A percentile compares a stretch with the other conserved stretches of the same genome.
These are phyloP conservation scores for Talaromyces adpressus DNA, from an alignment of 495 filamentous ascomycete genomes.

Conservation along the genomic window DNA sequence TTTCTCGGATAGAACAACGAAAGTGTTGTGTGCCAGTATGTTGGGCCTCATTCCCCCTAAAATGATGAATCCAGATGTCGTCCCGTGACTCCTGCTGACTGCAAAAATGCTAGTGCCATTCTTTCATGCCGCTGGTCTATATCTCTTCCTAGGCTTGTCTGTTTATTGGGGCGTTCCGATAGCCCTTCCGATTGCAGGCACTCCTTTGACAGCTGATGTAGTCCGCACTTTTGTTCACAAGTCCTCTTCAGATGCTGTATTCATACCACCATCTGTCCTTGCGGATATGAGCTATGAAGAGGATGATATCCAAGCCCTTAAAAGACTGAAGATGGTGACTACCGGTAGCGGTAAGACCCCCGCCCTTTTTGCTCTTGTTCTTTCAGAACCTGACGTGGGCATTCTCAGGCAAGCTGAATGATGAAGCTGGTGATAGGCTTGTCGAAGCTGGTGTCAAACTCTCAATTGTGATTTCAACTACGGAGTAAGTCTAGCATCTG, in stretches of 20 bases:
- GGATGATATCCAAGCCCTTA: background rate
- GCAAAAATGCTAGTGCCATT: background rate
- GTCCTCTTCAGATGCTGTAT: slow-evolving; percentile 11
- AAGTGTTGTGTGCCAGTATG: background rate
- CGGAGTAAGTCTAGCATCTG: background rate
- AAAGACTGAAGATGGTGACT: background rate
- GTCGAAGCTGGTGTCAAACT: background rate
- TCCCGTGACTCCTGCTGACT: background rate
- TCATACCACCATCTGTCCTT: slow-evolving; percentile 20
- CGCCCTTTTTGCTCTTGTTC: background rate
- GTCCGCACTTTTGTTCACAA: slow-evolving; percentile 9
- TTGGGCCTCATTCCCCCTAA: background rate
- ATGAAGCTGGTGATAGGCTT: background rate
- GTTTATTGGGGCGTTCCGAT: background rate
- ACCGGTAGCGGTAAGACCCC: background rate
- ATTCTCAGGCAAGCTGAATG: background rate
- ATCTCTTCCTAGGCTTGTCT: background rate
- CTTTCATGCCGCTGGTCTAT: background rate
- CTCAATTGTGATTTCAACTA: background rate
- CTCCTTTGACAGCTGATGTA: background rate
- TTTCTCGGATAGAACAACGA: background rate
- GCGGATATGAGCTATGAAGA: slow-evolving; percentile 22
- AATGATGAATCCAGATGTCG: background rate
- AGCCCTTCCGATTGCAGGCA: background rate
- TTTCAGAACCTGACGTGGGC: background rate